These are phyloP conservation scores for Dioscorea dumetorum DNA, from an alignment of 106 monocot species.

Conservation along the genomic window DNA sequence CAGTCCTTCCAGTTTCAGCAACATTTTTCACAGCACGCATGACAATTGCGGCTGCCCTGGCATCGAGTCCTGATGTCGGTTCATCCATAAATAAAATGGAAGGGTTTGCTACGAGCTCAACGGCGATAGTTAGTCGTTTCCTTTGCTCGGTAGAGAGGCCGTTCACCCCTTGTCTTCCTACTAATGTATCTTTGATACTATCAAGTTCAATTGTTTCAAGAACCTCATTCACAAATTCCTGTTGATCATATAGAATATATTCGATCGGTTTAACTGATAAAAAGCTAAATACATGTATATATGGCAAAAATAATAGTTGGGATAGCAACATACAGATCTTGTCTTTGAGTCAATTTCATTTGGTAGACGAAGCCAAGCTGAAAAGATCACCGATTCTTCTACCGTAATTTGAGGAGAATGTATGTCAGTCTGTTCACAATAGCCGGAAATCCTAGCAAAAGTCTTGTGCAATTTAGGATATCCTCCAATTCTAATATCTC, in stretches of 20 bases:
- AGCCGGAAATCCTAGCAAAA: slow-evolving; percentile 73
- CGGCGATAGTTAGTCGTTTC: slow-evolving; percentile 66
- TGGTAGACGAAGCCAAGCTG: slow-evolving; percentile 62
- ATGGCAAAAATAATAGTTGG: not conserved
- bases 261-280: not conserved
- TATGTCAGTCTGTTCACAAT: slow-evolving; percentile 78
- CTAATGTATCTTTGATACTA: slow-evolving; percentile 53
- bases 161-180: slow-evolving; percentile 55
- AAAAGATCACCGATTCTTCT: slow-evolving; percentile 61
- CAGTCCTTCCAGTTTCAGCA: slow-evolving; percentile 63
- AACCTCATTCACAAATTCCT: slow-evolving; percentile 61
- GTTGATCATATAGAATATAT: slow-evolving; percentile 62
- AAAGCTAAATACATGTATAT: not conserved
- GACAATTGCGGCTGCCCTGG: slow-evolving; percentile 73
- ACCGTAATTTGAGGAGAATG: slow-evolving; percentile 80
- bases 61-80: slow-evolving; percentile 74
- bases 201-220: slow-evolving; percentile 54
- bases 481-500: slow-evolving; percentile 66
- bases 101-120: slow-evolving; percentile 74
- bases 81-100: slow-evolving; percentile 80
- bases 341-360: slow-evolving; percentile 70
- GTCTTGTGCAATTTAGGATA: slow-evolving; percentile 71
- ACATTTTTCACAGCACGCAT: slow-evolving; percentile 73
- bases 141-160: slow-evolving; percentile 75
- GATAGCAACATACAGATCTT: slow-evolving; percentile 9